phyloP scores from a whole-genome alignment of 306 rosid species.

The Acacia confusa region DNA sequence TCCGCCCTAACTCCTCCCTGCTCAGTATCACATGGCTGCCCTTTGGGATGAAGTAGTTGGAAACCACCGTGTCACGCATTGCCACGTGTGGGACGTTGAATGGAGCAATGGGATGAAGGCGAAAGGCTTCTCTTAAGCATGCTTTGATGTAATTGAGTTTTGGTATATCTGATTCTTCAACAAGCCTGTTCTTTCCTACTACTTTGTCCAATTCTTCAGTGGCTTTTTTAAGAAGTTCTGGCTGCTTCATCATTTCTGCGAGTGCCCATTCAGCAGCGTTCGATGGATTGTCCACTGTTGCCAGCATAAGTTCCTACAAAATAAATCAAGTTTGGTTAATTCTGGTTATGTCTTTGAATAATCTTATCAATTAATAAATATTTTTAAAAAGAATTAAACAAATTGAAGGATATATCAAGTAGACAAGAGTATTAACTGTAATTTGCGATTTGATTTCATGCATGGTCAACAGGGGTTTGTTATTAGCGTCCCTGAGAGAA shows the following conservation, averaged over 20 bases:
- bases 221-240: background rate
- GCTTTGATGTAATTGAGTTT: background rate
- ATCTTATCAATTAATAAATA: too few relatives aligned
- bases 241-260: background rate
- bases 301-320: background rate
- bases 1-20: conserved; percentile 36
- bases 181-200: background rate
- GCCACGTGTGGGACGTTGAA: background rate
- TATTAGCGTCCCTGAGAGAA: background rate
- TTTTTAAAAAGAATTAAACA: too few relatives aligned
- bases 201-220: background rate
- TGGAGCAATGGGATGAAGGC: background rate
- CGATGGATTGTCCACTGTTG: background rate
- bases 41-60: conserved; percentile 44
- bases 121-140: background rate
- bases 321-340: background rate
- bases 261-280: background rate
- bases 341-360: background rate
- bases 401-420: background rate
- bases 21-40: conserved; percentile 48
- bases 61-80: conserved; percentile 23
- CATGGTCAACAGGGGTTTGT: background rate
- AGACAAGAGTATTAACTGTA: background rate
- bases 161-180: background rate
- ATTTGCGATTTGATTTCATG: background rate